These are phyloP conservation scores for Penicillium flavigenum DNA, from an alignment of 495 filamentous ascomycete genomes.

Conservation along the genomic window DNA sequence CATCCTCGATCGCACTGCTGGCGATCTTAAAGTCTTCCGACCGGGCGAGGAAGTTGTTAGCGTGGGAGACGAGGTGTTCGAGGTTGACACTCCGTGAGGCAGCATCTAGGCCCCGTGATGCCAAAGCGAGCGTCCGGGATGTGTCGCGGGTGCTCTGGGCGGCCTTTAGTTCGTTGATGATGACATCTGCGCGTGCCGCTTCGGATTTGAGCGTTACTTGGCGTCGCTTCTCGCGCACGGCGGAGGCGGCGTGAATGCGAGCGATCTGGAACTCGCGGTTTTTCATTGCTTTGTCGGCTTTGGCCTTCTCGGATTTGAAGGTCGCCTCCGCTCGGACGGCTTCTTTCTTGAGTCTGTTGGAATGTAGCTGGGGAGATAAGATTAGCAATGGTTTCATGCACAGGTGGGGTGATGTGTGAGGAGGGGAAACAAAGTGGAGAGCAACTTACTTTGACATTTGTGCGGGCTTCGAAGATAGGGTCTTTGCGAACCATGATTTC, in stretches of 20 bases:
- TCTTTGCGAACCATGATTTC: constrained; percentile 48
- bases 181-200: constrained; percentile 49
- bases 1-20: constrained; percentile 47
- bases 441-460: constrained; percentile 47
- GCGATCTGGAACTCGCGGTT: constrained; percentile 52
- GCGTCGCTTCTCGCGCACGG: constrained; percentile 49
- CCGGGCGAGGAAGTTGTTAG: constrained; percentile 48
- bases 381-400: neutral
- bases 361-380: constrained; percentile 37
- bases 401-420: constrained; percentile 1
- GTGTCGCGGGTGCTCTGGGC: constrained; percentile 50
- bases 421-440: constrained; percentile 6
- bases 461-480: constrained; percentile 52
- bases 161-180: constrained; percentile 52
- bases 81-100: constrained; percentile 48
- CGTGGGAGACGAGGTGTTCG: constrained; percentile 44
- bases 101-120: constrained; percentile 45
- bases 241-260: constrained; percentile 49
- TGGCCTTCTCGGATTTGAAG: constrained; percentile 49
- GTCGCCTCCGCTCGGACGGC: constrained; percentile 46
- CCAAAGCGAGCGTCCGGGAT: constrained; percentile 44
- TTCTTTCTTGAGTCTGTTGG: constrained; percentile 50
- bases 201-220: constrained; percentile 47
- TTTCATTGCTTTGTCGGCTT: constrained; percentile 52
- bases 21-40: constrained; percentile 52